Conservation (phyloP, 768 basidiomycete genomes). For the Rhodosporidiobolus sp. region DNA sequence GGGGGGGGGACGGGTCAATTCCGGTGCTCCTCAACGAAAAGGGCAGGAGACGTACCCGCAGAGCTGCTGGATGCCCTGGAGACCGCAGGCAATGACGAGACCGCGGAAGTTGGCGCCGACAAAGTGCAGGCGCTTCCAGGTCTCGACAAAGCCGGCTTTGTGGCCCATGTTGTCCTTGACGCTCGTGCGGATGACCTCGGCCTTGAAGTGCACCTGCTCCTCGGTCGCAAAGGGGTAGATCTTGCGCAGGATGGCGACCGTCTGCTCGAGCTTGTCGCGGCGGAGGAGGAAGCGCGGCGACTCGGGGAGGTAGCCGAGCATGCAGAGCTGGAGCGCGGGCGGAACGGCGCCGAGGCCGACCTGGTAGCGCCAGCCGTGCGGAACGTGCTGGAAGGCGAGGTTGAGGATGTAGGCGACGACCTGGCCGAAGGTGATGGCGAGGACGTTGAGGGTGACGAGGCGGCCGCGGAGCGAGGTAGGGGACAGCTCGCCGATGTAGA, state of each 20-base stretch:
- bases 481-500: conserved; percentile 79
- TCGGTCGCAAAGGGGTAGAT: conserved; percentile 67
- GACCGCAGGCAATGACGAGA: conserved; percentile 66
- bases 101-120: conserved; percentile 41
- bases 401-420: conserved; percentile 66
- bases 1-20: not conserved
- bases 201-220: conserved; percentile 66
- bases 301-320: conserved; percentile 56
- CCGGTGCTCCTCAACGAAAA: too few species aligned
- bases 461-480: conserved; percentile 69
- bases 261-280: conserved; percentile 56
- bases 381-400: conserved; percentile 48
- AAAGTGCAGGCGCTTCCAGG: conserved; percentile 37
- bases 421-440: conserved; percentile 75
- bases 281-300: conserved; percentile 71
- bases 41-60: conserved; percentile 55
- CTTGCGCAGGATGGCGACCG: conserved; percentile 59
- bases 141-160: conserved; percentile 55
- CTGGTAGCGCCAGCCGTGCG: conserved; percentile 78
- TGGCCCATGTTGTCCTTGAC: conserved; percentile 60
- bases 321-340: conserved; percentile 31
- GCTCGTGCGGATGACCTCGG: conserved; percentile 58
- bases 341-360: conserved; percentile 63
- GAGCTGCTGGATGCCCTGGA: conserved; percentile 79
- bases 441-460: conserved; percentile 77